Percentiles rank a stretch among this genome's conserved stretches.
Conservation (phyloP, 352 stramenopile genomes). For the Phytophthora foliorum region DNA sequence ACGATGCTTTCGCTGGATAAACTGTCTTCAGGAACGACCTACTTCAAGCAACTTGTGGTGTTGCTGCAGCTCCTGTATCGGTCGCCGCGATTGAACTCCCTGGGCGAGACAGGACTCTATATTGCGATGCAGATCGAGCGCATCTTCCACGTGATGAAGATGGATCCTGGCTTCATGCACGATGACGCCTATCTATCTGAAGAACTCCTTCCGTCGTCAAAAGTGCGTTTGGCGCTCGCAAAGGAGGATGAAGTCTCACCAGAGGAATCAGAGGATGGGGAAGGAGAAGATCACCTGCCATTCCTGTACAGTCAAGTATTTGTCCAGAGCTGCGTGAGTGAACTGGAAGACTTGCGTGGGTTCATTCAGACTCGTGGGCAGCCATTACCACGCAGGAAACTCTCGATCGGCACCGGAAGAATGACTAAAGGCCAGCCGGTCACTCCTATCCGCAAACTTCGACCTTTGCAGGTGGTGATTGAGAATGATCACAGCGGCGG, state of each 20-base stretch:
- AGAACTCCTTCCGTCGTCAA: constrained; percentile 25
- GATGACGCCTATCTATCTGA: constrained; percentile 16
- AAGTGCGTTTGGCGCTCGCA: constrained; percentile 27
- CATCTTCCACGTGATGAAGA: constrained; percentile 54
- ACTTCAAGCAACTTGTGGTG: constrained; percentile 60
- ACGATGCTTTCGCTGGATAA: constrained; percentile 66
- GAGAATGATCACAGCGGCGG: constrained; percentile 29
- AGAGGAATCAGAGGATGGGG: constrained; percentile 7
- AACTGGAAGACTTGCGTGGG: constrained; percentile 64
- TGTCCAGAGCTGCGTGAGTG: constrained; percentile 67
- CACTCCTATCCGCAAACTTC: constrained; percentile 66
- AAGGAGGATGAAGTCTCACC: constrained; percentile 4
- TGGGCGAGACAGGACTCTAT: constrained; percentile 66
- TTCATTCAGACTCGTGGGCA: constrained; percentile 67
- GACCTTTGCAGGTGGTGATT: constrained; percentile 62
- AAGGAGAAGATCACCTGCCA: constrained; percentile 53
- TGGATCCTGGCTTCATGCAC: constrained; percentile 37
- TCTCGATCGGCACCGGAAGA: constrained; percentile 19
- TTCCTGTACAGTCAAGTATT: constrained; percentile 80
- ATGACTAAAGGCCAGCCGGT: constrained; percentile 14
- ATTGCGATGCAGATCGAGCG: constrained; percentile 72
- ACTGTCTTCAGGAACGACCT: constrained; percentile 56
- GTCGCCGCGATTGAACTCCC: constrained; percentile 46
- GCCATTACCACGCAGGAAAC: constrained; percentile 30
- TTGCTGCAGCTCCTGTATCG: constrained; percentile 57